Evolutionary conservation across 306 rosid species (phyloP).

Genomic region (Glycyrrhiza uralensis): DNA sequence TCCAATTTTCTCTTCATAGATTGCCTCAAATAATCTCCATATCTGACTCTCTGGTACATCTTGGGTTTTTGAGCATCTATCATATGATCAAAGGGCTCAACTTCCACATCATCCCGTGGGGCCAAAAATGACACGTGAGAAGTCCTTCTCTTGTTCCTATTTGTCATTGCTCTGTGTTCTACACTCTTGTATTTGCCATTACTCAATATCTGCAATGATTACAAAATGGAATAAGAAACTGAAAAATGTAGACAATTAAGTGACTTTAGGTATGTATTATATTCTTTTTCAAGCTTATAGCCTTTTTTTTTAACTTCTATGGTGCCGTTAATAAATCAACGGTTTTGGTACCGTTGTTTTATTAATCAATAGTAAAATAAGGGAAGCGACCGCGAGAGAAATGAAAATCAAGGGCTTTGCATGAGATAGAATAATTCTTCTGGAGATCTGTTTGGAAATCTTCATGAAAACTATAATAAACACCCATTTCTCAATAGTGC

Average conservation of each 20-base stretch:
- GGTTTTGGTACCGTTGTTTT: no score
- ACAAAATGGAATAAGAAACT: not conserved
- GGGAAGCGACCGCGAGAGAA: no score
- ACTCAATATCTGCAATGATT: conserved; percentile 40
- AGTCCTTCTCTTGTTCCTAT: conserved; percentile 24
- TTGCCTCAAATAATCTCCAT: conserved; percentile 45
- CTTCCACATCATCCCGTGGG: conserved; percentile 39
- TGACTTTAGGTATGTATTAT: not conserved
- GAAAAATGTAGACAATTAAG: not conserved
- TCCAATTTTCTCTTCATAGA: conserved; percentile 35
- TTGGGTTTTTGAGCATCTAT: conserved; percentile 27
- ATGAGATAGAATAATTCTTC: no score
- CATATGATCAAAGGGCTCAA: conserved; percentile 37
- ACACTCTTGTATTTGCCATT: conserved; percentile 49
- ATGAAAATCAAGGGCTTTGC: no score
- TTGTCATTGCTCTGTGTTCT: conserved; percentile 43
- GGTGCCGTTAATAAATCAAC: no score
- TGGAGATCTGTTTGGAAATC: no score
- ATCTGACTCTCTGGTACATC: conserved; percentile 36
- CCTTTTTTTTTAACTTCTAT: no score
- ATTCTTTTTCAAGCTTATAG: not conserved
- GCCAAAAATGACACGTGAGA: conserved; percentile 25
- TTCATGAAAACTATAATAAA: no score
- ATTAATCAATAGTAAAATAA: no score
- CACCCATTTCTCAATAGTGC: no score